These are phyloP conservation scores for Lichtheimia corymbifera DNA, from an alignment of 371 early-diverging fungal genomes.

Conservation along the genomic window DNA sequence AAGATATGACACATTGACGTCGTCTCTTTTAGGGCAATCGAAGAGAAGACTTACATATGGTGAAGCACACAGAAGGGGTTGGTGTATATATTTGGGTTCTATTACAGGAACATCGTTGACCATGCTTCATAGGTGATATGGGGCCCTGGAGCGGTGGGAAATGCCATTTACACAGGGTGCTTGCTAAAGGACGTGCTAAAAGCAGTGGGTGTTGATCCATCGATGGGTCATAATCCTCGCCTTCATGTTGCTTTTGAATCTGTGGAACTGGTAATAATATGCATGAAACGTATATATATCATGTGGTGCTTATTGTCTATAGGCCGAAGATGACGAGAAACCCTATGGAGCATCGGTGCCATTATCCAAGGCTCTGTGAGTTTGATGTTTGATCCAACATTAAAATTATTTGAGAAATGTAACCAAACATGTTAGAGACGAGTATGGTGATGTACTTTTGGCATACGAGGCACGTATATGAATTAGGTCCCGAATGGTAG, in stretches of 20 bases:
- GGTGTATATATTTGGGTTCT: neutral
- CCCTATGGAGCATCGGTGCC: constrained; percentile 87
- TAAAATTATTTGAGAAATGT: neutral
- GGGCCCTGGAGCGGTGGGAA: constrained; percentile 81
- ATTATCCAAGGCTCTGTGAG: constrained; percentile 72
- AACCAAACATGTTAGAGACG: constrained; percentile 44
- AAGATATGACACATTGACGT: neutral
- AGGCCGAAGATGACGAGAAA: constrained; percentile 50
- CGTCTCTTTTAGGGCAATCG: constrained; percentile 65
- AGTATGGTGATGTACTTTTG: constrained; percentile 78
- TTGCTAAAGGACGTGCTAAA: constrained; percentile 73
- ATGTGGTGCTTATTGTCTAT: neutral
- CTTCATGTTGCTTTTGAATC: constrained; percentile 77
- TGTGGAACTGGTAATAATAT: constrained; percentile 62
- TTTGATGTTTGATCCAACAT: neutral
- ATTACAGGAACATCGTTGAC: no score
- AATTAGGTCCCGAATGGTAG: neutral
- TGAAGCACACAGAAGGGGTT: constrained; percentile 74
- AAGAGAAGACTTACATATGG: constrained; percentile 77
- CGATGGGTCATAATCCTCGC: constrained; percentile 33
- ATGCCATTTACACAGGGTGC: constrained; percentile 79
- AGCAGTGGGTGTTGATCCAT: constrained; percentile 44
- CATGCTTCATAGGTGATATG: constrained; percentile 56
- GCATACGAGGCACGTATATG: constrained; percentile 60
- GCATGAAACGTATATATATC: neutral